Base-by-base conservation (phyloP, 2,329 filamentous ascomycete genomes). In the Fusarium sp. region DNA sequence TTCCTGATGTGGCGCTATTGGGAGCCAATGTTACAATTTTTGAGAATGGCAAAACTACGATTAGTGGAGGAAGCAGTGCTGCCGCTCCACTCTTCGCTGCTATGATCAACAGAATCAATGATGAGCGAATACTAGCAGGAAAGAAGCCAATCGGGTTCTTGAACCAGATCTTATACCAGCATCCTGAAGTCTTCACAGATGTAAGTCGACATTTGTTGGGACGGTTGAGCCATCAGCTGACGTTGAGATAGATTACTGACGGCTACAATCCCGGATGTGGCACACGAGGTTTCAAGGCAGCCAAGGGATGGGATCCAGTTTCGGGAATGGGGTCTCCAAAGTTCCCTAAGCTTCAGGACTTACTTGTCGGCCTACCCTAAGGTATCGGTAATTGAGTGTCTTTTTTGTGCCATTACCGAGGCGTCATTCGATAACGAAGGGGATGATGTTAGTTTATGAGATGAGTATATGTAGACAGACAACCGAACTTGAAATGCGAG, bases 281-380 rank as follows among this genome's bases (percentile, higher is more conserved):
- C 6, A 57, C 3, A 1, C n/a, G 16, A 5, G 55, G 55, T 4
- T 57, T 57, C 12, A 37, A 57, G 10, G 55, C 55, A 10, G 55
- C 55, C 6, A 57, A 57, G 23, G 55, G 55, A 16, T 57, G 55
- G 55, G 55, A 57, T 35, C 55, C 55, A 3, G 55, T 57, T 11
- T 57, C 47, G 18, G 55, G 55, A 20, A 41, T 57, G 23, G 55
- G 55, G 5, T 54, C 55, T 0, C 55, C 55, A 5, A 54, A 57
- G 24, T 57, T 37, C 6, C 37, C 37, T 1, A 57, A 57, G n/a
- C 55, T 57, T 8, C 47, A 37, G 1, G 55, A 57, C 16, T 8
- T 57, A 16, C 20, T 57, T 13, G 55, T 57, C 16, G 5, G 47
- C 3, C 55, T 57, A 2, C 55, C 55, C 5, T 48, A 37, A 20